phyloP scores from a whole-genome alignment of 73 alveolate species.

The Uronychia binucleata region DNA sequence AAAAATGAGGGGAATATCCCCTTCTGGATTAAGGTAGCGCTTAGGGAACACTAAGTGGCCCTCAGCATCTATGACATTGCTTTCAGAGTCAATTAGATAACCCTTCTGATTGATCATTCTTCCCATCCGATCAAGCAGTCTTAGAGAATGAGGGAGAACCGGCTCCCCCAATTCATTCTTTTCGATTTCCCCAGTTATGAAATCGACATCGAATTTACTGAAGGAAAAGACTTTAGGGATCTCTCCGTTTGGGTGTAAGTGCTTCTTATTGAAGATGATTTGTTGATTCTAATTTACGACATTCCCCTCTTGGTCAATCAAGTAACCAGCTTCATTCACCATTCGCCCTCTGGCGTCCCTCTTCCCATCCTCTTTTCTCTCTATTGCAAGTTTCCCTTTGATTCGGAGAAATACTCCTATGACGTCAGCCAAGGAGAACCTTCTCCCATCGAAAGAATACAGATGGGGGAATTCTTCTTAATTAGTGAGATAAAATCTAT shows the following conservation, averaged over 20 bases:
- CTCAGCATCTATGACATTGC: conserved; percentile 11
- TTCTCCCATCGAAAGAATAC: too few relatives aligned
- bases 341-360: conserved; percentile 33
- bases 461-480: too few relatives aligned
- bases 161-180: conserved; percentile 44
- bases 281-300: conserved; percentile 16
- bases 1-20: conserved; percentile 27
- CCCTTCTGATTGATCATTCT: conserved; percentile 32
- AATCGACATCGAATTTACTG: conserved; percentile 38
- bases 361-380: conserved; percentile 12
- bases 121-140: conserved; percentile 22
- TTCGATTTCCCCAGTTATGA: conserved; percentile 35
- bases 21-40: conserved; percentile 25
- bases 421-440: too few relatives aligned
- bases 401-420: too few relatives aligned
- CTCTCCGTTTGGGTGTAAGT: conserved; percentile 20
- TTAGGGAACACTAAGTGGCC: conserved; percentile 17
- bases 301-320: conserved; percentile 25
- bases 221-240: conserved; percentile 49
- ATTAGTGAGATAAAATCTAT: too few relatives aligned
- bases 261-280: conserved; percentile 18
- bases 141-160: conserved; percentile 1
- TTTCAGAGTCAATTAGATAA: conserved; percentile 26
- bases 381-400: too few relatives aligned
- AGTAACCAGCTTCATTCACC: conserved; percentile 28